Base-by-base conservation (phyloP, 495 filamentous ascomycete genomes). In the Tuber melanosporum region DNA sequence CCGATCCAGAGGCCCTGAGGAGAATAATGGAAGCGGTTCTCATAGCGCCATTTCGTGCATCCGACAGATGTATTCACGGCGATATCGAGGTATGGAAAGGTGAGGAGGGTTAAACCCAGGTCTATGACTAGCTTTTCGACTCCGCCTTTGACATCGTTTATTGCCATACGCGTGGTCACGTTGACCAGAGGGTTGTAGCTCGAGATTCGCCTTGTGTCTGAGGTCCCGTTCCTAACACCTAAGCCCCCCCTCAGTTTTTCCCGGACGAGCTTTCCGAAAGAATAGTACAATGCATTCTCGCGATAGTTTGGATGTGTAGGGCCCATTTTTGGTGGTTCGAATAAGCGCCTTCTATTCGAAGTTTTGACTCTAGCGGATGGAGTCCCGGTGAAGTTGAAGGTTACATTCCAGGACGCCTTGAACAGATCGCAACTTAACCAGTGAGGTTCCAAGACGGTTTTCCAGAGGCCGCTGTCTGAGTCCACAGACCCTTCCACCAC, bases 21-120 rank as follows among this genome's bases (percentile, higher is more conserved):
- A 6, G 42, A 69, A 73, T 80, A 80, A 9, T 62, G 39, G 22
- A 75, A 80, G n/a, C 78, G 42, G 47, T 72, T 73, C 5, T 49
- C 17, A 20, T 19, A 12, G 12, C 36, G 15, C 12, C 43, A 46
- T 15, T 42, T 70, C 3, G 20, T 71, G 42, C 73, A 79, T 3
- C 0, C 26, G 5, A 39, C 69, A 0, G 47, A 44, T 42, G 41
- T 41, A 3, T 71, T 69, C 6, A 39, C n/a, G 44, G 71, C 41
- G 20, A 71, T 66, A 8, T 46, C 44, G 36, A 80, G 36, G n/a
- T 62, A 69, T n/a, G n/a, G 66, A 22, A 49, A 44, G 1, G 46
- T 66, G 22, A 80, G 71, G 36, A 79, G 57, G 3, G 77, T 73
- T 12, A 79, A 52, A 0, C 41, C 43, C 47, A 79, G 26, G 15